Conservation (phyloP, 2,329 filamentous ascomycete species). For the Xylaria sp. region DNA sequence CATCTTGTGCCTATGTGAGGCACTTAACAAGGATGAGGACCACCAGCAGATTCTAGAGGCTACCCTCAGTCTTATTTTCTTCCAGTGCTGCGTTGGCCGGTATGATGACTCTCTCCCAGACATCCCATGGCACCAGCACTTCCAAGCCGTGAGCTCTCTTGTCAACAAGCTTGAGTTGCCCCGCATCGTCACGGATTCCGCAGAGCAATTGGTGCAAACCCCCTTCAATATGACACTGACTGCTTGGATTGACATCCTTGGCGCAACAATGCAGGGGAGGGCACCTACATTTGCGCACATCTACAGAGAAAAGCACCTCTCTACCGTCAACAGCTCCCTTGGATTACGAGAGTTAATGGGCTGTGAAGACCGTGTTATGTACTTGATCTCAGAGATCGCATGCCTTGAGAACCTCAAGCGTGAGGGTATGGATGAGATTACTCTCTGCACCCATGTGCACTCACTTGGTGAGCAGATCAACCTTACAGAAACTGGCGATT, state of each 20-base stretch:
- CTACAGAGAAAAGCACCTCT: constrained; percentile 94
- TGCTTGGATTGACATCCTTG: constrained; percentile 96
- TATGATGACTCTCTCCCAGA: constrained; percentile 85
- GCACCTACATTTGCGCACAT: constrained; percentile 89
- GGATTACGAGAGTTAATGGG: constrained; percentile 95
- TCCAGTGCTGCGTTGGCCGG: constrained; percentile 89
- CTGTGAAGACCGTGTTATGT: constrained; percentile 97
- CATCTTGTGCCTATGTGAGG: constrained; percentile 83
- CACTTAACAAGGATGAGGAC: constrained; percentile 78
- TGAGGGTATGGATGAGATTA: constrained; percentile 82
- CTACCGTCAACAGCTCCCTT: constrained; percentile 62
- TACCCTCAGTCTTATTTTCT: constrained; percentile 93
- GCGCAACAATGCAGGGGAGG: constrained; percentile 86
- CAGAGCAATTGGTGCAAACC: constrained; percentile 65
- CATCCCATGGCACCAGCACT: constrained; percentile 97
- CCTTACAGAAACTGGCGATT: constrained; percentile 72
- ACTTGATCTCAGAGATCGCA: constrained; percentile 95
- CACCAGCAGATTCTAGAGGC: constrained; percentile 91
- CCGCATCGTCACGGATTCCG: constrained; percentile 65
- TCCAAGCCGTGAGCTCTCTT: constrained; percentile 85
- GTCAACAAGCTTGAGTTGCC: constrained; percentile 85
- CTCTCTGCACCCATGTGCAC: constrained; percentile 86
- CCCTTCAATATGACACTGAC: constrained; percentile 96
- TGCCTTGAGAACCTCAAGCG: constrained; percentile 90
- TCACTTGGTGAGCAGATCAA: constrained; percentile 88